A percentile compares a stretch with the other conserved stretches of the same genome.
Evolutionary conservation across 306 rosid species (phyloP).

Genomic region (Quercus variabilis): DNA sequence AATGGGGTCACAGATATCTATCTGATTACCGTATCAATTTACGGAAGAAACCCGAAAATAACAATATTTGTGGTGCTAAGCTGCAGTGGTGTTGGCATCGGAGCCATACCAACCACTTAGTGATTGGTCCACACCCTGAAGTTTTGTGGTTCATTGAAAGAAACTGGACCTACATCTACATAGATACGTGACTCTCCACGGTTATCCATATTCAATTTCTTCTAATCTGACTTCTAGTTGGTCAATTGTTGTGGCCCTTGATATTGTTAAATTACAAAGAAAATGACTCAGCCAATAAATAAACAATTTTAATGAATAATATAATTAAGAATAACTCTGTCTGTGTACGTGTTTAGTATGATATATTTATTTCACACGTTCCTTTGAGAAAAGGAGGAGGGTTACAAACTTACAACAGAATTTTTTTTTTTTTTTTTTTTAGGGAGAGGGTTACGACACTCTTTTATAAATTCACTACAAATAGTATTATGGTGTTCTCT

Average conservation of each 20-base stretch:
- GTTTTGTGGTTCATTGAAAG: not conserved
- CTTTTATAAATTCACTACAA: too few relatives aligned
- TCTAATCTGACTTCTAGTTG: not conserved
- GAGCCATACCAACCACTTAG: not conserved
- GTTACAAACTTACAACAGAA: too few relatives aligned
- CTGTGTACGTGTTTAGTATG: too few relatives aligned
- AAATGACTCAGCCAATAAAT: too few relatives aligned
- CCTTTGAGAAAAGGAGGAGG: too few relatives aligned
- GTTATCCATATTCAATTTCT: not conserved
- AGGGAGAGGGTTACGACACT: too few relatives aligned
- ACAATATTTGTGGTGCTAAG: not conserved
- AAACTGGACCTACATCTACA: not conserved
- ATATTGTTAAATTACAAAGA: too few relatives aligned
- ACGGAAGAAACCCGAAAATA: not conserved
- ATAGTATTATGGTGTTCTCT: too few relatives aligned
- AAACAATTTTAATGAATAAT: too few relatives aligned
- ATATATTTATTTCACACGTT: too few relatives aligned
- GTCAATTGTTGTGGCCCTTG: slow-evolving; percentile 14
- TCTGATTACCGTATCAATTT: not conserved
- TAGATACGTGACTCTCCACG: not conserved
- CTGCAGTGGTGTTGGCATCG: not conserved
- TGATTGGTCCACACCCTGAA: not conserved
- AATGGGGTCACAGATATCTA: not conserved
- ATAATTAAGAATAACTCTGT: too few relatives aligned
- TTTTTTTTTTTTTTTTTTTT: too few relatives aligned